phyloP scores from a whole-genome alignment of 176 grass and related monocot species.

The Eleusine coracana region DNA sequence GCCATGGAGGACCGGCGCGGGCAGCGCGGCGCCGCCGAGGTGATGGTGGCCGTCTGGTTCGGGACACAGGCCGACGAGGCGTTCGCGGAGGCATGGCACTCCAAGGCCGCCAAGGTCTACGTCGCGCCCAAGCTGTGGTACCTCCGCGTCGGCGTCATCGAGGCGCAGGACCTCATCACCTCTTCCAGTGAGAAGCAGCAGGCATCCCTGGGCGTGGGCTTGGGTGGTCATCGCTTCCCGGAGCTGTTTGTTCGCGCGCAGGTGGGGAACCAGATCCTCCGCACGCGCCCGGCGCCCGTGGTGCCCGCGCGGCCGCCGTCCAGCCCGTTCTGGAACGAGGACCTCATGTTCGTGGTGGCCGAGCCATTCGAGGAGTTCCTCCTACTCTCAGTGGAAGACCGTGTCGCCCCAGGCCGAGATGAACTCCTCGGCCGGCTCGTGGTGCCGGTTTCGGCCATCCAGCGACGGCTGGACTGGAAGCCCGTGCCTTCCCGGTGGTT shows the following conservation, averaged over 20 bases:
- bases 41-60: constrained; percentile 82
- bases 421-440: constrained; percentile 70
- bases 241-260: constrained; percentile 76
- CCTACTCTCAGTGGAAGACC: constrained; percentile 71
- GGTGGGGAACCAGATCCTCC: constrained; percentile 70
- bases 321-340: constrained; percentile 83
- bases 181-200: constrained; percentile 30
- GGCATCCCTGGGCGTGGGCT: constrained; percentile 24
- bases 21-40: constrained; percentile 57
- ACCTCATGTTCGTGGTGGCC: constrained; percentile 87
- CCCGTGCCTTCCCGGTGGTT: constrained; percentile 76
- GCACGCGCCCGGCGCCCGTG: constrained; percentile 52
- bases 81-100: constrained; percentile 92
- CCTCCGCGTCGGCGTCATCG: constrained; percentile 70
- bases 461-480: constrained; percentile 82
- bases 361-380: constrained; percentile 90
- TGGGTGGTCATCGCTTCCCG: constrained; percentile 43
- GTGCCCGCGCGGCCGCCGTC: constrained; percentile 53
- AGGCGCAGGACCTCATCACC: constrained; percentile 74
- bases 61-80: constrained; percentile 94
- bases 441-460: constrained; percentile 63
- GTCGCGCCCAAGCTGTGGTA: constrained; percentile 95
- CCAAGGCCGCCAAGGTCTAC: constrained; percentile 83
- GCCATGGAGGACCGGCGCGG: constrained; percentile 80
- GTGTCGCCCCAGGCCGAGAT: constrained; percentile 60